Base-by-base conservation (phyloP, 108 stramenopile species). In the Heterococcus sp. region DNA sequence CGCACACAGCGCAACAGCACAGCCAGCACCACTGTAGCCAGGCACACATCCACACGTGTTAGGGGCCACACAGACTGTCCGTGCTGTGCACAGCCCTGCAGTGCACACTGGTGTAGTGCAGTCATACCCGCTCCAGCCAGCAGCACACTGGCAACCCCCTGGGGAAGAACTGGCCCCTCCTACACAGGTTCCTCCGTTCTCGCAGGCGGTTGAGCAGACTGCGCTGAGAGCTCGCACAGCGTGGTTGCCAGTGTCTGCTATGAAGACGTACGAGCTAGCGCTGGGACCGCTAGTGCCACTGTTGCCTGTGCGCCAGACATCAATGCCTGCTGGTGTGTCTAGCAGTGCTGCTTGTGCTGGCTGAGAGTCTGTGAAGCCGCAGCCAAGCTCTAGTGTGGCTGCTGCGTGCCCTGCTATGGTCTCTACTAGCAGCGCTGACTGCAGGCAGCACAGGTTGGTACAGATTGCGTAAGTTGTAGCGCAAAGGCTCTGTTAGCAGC, bases 211-310 rank as follows among this genome's bases (percentile, higher is more conserved):
- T 40, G 89, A 72, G 84, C 94, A 94, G 1, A 73, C 79, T 11
- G 92, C 94, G 21, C 90, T 86, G 72, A 93, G 73, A 14, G 75
- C 91, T 31, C 94, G 90, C 21, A 94, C 87, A 26, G 74, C 84
- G 84, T 94, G 83, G 67, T 93, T 93, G 67, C 88, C 89, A 34
- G 89, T 83, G 72, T 94, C 94, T 2, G 94, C 90, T 32, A 94
- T 67, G 39, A 78, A 92, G 64, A 94, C 29, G 63, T 78, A 83
- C 29, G 46, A 5, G 30, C 1, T 27, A 29, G 37, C 11, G 71
- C 30, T 35, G 27, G 2, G 1, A n/a, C 8, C 0, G 0, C 2
- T 2, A 35, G 2, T 34, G 1, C 26, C 34, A 69, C 0, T 35
- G 35, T 35, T 69, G 11, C 68, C 4, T 29, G 2, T 71, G 34